These are phyloP conservation scores for Triticum timopheevii DNA, from an alignment of 176 grass and related monocot species.

Conservation along the genomic window DNA sequence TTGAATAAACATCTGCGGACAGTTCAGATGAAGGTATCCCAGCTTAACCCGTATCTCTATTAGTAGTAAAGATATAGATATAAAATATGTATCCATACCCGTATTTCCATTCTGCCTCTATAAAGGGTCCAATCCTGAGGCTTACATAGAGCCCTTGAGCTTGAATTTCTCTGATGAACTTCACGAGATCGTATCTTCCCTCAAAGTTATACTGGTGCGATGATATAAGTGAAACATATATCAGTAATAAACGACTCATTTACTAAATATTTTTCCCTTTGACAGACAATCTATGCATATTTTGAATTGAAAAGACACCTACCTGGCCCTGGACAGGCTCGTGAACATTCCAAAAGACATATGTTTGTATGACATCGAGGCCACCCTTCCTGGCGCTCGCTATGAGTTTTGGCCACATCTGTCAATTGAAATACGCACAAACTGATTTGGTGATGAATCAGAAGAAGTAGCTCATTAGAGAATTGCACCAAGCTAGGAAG, in stretches of 20 bases:
- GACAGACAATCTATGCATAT: not conserved
- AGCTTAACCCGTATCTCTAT: too few species aligned
- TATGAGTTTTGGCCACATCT: conserved; percentile 93
- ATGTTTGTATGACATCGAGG: conserved; percentile 75
- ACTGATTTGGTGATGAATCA: not conserved
- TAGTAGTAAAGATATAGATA: too few species aligned
- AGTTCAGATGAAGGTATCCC: not conserved
- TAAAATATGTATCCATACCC: conserved; percentile 49
- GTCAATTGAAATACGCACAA: not conserved
- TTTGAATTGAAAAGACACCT: not conserved
- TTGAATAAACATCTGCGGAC: not conserved
- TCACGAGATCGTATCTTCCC: conserved; percentile 81
- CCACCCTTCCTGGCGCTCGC: conserved; percentile 66
- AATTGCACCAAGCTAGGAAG: not conserved
- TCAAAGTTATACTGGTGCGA: conserved; percentile 73
- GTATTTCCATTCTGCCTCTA: conserved; percentile 91
- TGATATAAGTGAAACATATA: not conserved
- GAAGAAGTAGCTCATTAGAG: not conserved
- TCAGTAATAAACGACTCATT: not conserved
- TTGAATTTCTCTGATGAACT: conserved; percentile 83
- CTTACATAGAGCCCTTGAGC: conserved; percentile 80
- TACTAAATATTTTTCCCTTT: not conserved
- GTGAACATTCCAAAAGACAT: conserved; percentile 91
- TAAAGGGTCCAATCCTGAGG: conserved; percentile 84
- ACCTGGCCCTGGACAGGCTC: conserved; percentile 70